Conservation (phyloP, 331 rosid species). For the Cydonia oblonga region DNA sequence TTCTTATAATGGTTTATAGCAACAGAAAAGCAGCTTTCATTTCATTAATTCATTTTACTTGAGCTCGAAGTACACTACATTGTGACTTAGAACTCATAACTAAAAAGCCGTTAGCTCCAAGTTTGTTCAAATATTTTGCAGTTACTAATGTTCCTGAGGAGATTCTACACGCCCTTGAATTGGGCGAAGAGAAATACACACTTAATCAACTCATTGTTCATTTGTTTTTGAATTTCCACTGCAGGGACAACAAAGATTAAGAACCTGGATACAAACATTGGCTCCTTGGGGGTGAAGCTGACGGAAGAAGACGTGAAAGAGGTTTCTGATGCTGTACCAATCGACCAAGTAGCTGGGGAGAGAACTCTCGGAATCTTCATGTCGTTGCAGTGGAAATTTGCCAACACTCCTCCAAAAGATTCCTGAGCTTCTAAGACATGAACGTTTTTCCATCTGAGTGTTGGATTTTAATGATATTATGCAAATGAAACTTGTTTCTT, state of each 20-base stretch:
- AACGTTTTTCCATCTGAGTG: neutral
- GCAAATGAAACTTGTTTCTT: neutral
- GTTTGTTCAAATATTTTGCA: neutral
- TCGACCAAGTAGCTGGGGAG: conserved; percentile 29
- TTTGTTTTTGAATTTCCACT: neutral
- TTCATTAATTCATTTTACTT: too few relatives aligned
- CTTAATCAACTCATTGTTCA: neutral
- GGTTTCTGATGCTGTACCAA: conserved; percentile 21
- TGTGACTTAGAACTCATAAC: too few relatives aligned
- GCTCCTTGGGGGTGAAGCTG: conserved; percentile 26
- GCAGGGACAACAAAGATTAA: conserved; percentile 43
- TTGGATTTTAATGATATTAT: neutral
- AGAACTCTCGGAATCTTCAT: neutral
- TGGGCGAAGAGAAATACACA: too few relatives aligned
- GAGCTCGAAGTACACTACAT: too few relatives aligned
- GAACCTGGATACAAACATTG: conserved; percentile 32
- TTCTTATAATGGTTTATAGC: too few relatives aligned
- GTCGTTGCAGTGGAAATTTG: conserved; percentile 19
- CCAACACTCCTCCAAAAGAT: conserved; percentile 28
- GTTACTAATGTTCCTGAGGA: neutral
- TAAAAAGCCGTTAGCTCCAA: too few relatives aligned
- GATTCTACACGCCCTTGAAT: neutral
- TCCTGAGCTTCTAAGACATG: neutral
- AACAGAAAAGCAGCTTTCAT: too few relatives aligned
- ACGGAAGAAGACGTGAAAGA: conserved; percentile 25